phyloP scores from a whole-genome alignment of 169 alveolate species.

The Eimeria tenella region DNA sequence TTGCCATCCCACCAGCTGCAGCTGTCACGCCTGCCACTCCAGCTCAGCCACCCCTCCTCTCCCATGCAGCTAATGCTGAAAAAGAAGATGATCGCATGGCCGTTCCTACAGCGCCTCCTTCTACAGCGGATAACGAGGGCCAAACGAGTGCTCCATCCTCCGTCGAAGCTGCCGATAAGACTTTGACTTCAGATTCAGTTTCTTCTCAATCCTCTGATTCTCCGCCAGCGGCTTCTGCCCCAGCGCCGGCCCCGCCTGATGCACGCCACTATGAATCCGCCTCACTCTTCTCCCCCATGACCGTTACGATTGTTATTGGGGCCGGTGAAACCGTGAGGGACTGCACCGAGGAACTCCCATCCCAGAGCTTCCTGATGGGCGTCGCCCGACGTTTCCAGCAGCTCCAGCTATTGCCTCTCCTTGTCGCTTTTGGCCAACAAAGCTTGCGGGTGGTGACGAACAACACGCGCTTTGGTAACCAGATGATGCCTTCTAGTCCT shows the following conservation, averaged over 20 bases:
- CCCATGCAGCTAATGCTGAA: constrained; percentile 18
- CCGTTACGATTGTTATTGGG: constrained; percentile 60
- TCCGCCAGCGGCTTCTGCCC: neutral
- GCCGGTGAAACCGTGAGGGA: constrained; percentile 71
- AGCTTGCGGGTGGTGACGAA: constrained; percentile 60
- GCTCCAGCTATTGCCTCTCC: constrained; percentile 64
- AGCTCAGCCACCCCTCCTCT: neutral
- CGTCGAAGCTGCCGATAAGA: neutral
- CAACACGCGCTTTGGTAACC: constrained; percentile 1
- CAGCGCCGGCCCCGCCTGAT: neutral
- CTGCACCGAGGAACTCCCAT: constrained; percentile 64
- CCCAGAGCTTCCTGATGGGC: constrained; percentile 71
- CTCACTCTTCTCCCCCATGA: constrained; percentile 45
- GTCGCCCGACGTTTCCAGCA: constrained; percentile 70
- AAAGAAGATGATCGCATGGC: neutral
- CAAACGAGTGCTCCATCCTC: neutral
- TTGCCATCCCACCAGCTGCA: neutral
- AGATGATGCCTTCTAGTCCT: constrained; percentile 20
- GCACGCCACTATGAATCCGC: neutral
- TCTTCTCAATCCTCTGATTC: neutral
- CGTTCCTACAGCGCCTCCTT: neutral
- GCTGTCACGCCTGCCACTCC: constrained; percentile 17
- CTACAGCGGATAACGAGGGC: neutral
- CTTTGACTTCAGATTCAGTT: neutral
- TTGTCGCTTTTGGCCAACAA: constrained; percentile 65